Base-by-base conservation (phyloP, 257 asterid species). In the Petunia secreta region DNA sequence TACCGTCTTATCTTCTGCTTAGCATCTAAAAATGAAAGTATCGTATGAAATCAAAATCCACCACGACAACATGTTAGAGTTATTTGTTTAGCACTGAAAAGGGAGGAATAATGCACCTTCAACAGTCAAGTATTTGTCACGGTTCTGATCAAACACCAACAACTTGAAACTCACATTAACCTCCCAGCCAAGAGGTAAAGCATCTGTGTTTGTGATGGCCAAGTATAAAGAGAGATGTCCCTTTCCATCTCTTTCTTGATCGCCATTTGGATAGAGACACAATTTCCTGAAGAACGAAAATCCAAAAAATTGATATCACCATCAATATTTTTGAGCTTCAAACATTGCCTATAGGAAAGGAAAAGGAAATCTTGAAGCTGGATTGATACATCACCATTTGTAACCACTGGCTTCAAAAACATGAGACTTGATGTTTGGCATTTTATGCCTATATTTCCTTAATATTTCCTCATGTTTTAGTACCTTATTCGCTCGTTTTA, bases 101-200 rank as follows among this genome's bases (percentile, higher is more conserved):
- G 43, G 1, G 2, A 4, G 39, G 25, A 6, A 34, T 16, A 38
- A n/a, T 9, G 3, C 9, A 79, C 83, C 80, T 67, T 69, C 75
- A 13, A 80, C 6, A 6, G 38, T 53, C 38, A 68, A 80, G 58
- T 75, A 80, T 46, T 80, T 63, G 74, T 84, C 77, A 2, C 48
- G 40, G 1, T 6, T 25, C 2, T 84, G 80, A 10, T 80, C 76
- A 13, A 10, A 41, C 4, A 84, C 40, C 4, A 81, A 53, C 39
- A 80, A 16, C 10, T 60, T 77, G 48, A 59, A 50, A 5, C 25
- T 69, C 0, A 6, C 81, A n/a, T 65, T 38, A 9, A 75, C 63
- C 43, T 80, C 84, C 84, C 80, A 80, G 10, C 77, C 54, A 13
- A 40, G 63, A 77, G 82, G 59, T n/a, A 84, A 46, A 8, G 5